Base-by-base conservation (phyloP, 1,284 basidiomycete species). In the Trichosporon coremiiforme region DNA sequence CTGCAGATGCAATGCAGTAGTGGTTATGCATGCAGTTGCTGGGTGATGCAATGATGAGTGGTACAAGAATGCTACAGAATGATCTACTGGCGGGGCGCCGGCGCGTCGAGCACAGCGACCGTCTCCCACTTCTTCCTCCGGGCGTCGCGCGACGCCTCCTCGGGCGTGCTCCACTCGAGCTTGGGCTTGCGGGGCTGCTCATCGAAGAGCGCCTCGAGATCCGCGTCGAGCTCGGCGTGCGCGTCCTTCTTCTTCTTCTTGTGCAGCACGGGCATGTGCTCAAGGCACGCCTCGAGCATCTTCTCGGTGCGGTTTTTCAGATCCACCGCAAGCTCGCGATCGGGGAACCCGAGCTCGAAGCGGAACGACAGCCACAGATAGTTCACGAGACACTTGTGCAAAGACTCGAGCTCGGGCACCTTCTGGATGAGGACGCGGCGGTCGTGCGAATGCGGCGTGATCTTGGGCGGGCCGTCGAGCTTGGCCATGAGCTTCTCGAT, bases 361-460 rank as follows among this genome's bases (percentile, higher is more conserved):
- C 95, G 89, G 82, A 89, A 90, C 25, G 87, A 87, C 70, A 97
- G 86, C 96, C 96, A 99, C 67, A 94, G 85, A 82, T 98, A 98
- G 20, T 92, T 76, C 17, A 91, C 89, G 31, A 95, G 80, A n/a
- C 89, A 84, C 75, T 91, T 91, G 83, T 98, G 95, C 68, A 95
- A 83, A 2, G 87, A 86, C 82, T 98, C 96, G 45, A 98, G 85
- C n/a, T 81, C 76, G 5, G 82, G 82, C 38, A 83, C 74, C 4
- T 76, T 75, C 7, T 73, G 65, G 62, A 81, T 75, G 55, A 79
- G 73, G 33, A 84, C 72, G 20, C 50, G 50, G 15, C 50, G 50
- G 20, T 53, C 50, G 20, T 53, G 50, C 20, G 20, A 5, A 9
- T 53, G 20, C 3, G 50, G 50, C n/a, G 50, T 4, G 4, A 53